Base-by-base conservation (phyloP, 148 eudicot genomes). In the Chenopodium quinoa region DNA sequence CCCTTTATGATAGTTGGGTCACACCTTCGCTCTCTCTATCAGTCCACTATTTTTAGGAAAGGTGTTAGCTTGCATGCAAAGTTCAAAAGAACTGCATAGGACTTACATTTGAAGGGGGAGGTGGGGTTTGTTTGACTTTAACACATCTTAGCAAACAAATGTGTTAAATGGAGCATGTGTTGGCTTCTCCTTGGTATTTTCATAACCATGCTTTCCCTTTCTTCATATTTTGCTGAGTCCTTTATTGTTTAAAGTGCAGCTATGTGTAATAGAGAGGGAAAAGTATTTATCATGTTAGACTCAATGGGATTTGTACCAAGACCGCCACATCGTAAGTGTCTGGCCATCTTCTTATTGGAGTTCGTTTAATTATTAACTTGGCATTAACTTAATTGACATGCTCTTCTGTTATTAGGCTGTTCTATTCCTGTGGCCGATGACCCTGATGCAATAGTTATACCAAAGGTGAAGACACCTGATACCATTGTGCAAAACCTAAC, bases 211-310 rank as follows among this genome's bases (percentile, higher is more conserved):
- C 68, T 50, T 79, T 46, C 13, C 8, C 20, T 65, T 63, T 16
- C 65, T 40, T 27, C 29, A 75, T 47, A 73, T 48, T 83, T 66
- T 32, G 47, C 78, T 84, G 77, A 82, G 34, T 82, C 82, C 73
- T 75, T 76, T 84, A 80, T 65, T 82, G 82, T 83, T 87, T 87
- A 76, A 85, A 88, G 69, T 84, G 89, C 97, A 96, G 99, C 91
- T 90, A 87, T 93, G 77, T 96, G 98, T 83, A 96, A 93, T 88
- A 92, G 86, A 87, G 97, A 90, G 48, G 92, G 99, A 82, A 90
- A 86, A 80, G 94, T 96, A 23, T 92, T 84, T 87, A 71, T 83
- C 37, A 85, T 92, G 91, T 79, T 96, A 86, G 89, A 90, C 86
- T 89, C 90, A 47, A 88, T 92, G 93, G 99, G 99, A 60, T 85